phyloP scores from a whole-genome alignment of 2,329 filamentous ascomycete genomes.

The Amauroascus verrucosus region DNA sequence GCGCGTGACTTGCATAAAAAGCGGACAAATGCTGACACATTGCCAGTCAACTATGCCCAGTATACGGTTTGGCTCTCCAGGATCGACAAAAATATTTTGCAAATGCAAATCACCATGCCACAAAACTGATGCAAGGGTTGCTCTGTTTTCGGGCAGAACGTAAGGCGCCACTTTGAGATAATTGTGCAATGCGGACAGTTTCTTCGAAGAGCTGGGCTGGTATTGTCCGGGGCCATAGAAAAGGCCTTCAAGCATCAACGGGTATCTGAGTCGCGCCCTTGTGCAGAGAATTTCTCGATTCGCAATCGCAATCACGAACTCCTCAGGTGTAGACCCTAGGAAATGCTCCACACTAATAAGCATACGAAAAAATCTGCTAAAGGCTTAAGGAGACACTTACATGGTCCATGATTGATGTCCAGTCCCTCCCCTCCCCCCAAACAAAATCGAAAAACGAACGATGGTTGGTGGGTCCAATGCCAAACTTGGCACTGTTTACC shows the following conservation, averaged over 20 bases:
- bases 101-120: slow-evolving; percentile 35
- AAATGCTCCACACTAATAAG: not conserved
- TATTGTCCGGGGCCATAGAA: slow-evolving; percentile 24
- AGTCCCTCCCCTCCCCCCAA: slow-evolving; percentile 17
- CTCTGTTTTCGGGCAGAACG: slow-evolving; percentile 24
- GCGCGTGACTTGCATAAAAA: slow-evolving; percentile 19
- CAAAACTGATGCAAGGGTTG: slow-evolving; percentile 23
- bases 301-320: slow-evolving; percentile 26
- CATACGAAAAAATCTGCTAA: not conserved
- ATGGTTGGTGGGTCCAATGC: slow-evolving; percentile 19
- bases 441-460: slow-evolving; percentile 20
- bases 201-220: slow-evolving; percentile 24
- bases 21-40: slow-evolving; percentile 15
- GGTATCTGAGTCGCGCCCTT: slow-evolving; percentile 16
- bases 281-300: slow-evolving; percentile 29
- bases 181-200: slow-evolving; percentile 23
- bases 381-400: slow-evolving; percentile 16
- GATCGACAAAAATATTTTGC: slow-evolving; percentile 33
- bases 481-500: slow-evolving; percentile 15
- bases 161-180: slow-evolving; percentile 27
- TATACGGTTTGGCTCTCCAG: slow-evolving; percentile 14
- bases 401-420: slow-evolving; percentile 20
- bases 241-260: slow-evolving; percentile 21
- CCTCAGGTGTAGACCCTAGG: slow-evolving; percentile 26
- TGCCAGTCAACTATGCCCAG: slow-evolving; percentile 23